These are phyloP conservation scores for Saccharomyces hybrid DNA, from an alignment of 1,139 yeast species.

Conservation along the genomic window DNA sequence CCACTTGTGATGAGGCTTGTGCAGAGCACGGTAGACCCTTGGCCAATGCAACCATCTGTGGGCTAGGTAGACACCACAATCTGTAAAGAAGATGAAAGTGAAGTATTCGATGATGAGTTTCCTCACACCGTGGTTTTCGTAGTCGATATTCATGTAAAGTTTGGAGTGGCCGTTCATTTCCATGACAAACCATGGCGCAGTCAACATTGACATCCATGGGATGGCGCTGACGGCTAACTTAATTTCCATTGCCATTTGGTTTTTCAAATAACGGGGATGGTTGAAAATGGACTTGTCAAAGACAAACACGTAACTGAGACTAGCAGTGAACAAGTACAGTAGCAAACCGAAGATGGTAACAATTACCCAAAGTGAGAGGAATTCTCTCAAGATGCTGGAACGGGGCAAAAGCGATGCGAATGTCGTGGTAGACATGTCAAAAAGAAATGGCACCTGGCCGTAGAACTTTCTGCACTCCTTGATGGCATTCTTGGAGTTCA, in stretches of 20 bases:
- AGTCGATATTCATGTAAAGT: constrained; percentile 59
- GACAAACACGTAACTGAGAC: constrained; percentile 62
- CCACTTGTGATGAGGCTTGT: constrained; percentile 99
- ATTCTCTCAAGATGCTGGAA: constrained; percentile 64
- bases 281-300: constrained; percentile 86
- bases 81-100: constrained; percentile 81
- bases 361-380: constrained; percentile 54
- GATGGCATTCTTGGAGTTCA: constrained; percentile 17
- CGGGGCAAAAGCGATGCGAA: constrained; percentile 61
- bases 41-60: constrained; percentile 96
- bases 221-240: constrained; percentile 70
- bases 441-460: constrained; percentile 43
- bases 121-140: constrained; percentile 61
- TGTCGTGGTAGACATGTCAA: constrained; percentile 47
- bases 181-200: constrained; percentile 80
- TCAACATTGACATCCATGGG: constrained; percentile 79
- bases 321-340: constrained; percentile 69
- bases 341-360: constrained; percentile 81
- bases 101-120: constrained; percentile 63
- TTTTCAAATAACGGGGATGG: constrained; percentile 92
- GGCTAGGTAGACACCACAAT: constrained; percentile 81
- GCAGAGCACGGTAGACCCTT: constrained; percentile 69
- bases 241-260: constrained; percentile 82
- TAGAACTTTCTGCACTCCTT: constrained; percentile 33
- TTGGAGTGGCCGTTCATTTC: constrained; percentile 80